Evolutionary conservation across 495 filamentous ascomycete species (phyloP).

Genomic region (Beverwykella pulmonaria): DNA sequence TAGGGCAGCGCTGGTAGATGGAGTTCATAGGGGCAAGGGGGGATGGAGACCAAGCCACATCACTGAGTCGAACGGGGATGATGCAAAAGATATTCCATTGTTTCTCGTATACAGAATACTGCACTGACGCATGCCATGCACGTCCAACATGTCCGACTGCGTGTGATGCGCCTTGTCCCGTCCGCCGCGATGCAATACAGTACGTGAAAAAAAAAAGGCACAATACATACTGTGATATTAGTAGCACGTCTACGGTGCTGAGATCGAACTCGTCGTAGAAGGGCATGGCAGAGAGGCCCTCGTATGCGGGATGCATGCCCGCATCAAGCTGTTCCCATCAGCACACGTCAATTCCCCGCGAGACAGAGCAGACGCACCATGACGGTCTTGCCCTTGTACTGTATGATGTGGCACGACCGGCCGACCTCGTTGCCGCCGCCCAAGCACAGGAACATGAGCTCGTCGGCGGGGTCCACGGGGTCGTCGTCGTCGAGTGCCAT

Average conservation of each 20-base stretch:
- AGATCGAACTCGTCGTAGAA: constrained; percentile 99
- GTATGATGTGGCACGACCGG: constrained; percentile 93
- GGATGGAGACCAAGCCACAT: constrained; percentile 21
- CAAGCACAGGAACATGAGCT: constrained; percentile 88
- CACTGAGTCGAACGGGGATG: constrained; percentile 28
- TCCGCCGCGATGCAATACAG: constrained; percentile 1
- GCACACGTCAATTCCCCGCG: not conserved
- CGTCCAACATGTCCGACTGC: constrained; percentile 5
- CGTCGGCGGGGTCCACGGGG: constrained; percentile 64
- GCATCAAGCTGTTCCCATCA: constrained; percentile 75
- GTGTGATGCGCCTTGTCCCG: constrained; percentile 21
- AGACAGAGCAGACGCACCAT: constrained; percentile 63
- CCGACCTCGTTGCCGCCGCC: constrained; percentile 97
- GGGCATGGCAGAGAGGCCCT: constrained; percentile 87
- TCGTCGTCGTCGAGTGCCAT: constrained; percentile 46
- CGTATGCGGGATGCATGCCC: constrained; percentile 95
- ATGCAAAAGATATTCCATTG: constrained; percentile 39
- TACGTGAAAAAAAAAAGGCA: constrained; percentile 30
- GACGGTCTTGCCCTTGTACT: constrained; percentile 98
- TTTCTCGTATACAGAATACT: constrained; percentile 39
- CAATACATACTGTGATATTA: constrained; percentile 91
- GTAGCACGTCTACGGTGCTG: constrained; percentile 91
- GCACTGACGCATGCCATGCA: constrained; percentile 3
- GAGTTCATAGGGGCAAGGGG: constrained; percentile 26
- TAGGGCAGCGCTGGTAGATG: too few relatives aligned